Evolutionary conservation across 495 filamentous ascomycete genomes (phyloP).

Genomic region (Penicillium taxi): DNA sequence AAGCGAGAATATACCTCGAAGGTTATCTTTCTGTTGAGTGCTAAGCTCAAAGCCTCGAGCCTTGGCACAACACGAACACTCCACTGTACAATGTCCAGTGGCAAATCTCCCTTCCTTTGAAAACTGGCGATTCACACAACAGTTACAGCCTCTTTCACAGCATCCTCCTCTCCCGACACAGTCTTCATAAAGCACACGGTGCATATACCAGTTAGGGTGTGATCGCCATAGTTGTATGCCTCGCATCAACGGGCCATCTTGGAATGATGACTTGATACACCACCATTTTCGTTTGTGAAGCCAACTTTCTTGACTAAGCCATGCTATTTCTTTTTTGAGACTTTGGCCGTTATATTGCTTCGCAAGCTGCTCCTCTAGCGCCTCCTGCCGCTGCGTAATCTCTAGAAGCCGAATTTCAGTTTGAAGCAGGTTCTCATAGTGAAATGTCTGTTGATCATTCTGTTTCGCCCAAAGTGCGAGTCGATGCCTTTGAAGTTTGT

Average conservation of each 20-base stretch:
- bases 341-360: too few species aligned
- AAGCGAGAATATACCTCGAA: background rate
- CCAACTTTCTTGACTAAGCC: background rate
- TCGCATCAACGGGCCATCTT: background rate
- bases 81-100: slow-evolving; percentile 5
- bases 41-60: slow-evolving; percentile 2
- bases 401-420: slow-evolving; percentile 3
- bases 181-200: slow-evolving; percentile 3
- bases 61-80: slow-evolving; percentile 5
- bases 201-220: slow-evolving; percentile 5
- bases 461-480: background rate
- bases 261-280: background rate
- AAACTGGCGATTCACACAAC: slow-evolving; percentile 1
- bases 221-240: slow-evolving; percentile 4
- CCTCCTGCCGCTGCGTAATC: slow-evolving; percentile 6
- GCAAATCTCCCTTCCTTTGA: background rate
- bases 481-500: background rate
- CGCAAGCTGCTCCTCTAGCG: slow-evolving; percentile 2
- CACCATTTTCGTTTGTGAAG: background rate
- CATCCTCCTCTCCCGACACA: slow-evolving; percentile 5
- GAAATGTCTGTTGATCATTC: background rate
- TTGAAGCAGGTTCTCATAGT: background rate
- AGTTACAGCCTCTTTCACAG: slow-evolving; percentile 3
- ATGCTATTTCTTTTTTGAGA: too few species aligned
- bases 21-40: background rate